Percentiles rank a stretch among this genome's conserved stretches.
Conservation (phyloP, 75 land plant genomes). For the Pseudotsuga menziesii region DNA sequence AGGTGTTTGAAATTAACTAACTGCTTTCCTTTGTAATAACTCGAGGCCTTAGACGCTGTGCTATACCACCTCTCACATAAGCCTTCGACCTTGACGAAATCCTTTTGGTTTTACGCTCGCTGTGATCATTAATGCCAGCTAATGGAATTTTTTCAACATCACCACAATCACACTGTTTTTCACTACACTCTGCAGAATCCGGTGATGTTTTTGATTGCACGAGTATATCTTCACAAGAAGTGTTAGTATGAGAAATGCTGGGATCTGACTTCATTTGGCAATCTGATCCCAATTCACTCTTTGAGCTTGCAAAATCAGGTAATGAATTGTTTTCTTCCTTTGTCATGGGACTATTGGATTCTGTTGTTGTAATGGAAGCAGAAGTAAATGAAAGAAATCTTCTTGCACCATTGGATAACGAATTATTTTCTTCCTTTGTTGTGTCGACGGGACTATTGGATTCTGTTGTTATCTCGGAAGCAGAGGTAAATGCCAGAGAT, state of each 20-base stretch:
- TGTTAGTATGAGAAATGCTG: no score
- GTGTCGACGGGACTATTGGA: no score
- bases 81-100: neutral
- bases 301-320: no score
- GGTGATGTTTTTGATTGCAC: no score
- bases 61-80: conserved; percentile 1
- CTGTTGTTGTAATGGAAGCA: neutral
- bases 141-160: no score
- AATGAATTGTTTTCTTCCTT: neutral
- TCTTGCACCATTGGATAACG: neutral
- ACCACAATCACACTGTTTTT: no score
- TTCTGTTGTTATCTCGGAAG: neutral
- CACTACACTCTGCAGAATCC: no score
- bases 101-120: neutral
- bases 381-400: neutral
- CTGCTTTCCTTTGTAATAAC: neutral
- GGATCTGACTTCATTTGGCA: neutral
- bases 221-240: no score
- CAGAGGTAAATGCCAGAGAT: neutral
- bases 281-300: neutral
- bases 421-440: neutral
- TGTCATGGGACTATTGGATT: neutral
- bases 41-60: conserved; percentile 5
- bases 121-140: neutral
- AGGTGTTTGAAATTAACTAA: neutral